A percentile compares a stretch with the other conserved stretches of the same genome.
Conservation (phyloP, 1,284 basidiomycete species). For the Leccinum variabile region DNA sequence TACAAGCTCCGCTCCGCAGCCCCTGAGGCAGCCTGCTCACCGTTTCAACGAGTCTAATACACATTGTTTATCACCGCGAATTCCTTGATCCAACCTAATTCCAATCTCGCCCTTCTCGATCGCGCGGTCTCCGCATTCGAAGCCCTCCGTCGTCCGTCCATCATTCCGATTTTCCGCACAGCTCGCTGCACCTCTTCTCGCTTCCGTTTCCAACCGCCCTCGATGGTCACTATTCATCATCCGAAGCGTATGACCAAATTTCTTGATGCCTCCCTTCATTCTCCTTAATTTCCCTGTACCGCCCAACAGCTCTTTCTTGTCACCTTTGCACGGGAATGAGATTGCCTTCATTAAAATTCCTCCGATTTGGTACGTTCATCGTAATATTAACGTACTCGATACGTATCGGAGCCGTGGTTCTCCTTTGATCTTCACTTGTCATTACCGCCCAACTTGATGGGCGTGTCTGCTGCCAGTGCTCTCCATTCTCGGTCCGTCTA, state of each 20-base stretch:
- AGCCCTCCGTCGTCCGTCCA: slow-evolving; percentile 12
- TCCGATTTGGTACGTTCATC: slow-evolving; percentile 22
- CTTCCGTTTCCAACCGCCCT: background rate
- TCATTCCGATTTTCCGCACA: slow-evolving; percentile 27
- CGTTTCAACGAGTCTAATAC: slow-evolving; percentile 11
- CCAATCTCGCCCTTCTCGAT: slow-evolving; percentile 26
- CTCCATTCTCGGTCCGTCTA: slow-evolving; percentile 10
- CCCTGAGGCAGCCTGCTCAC: slow-evolving; percentile 13
- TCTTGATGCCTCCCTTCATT: slow-evolving; percentile 4
- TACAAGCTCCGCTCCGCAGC: slow-evolving; percentile 22
- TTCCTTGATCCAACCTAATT: slow-evolving; percentile 24
- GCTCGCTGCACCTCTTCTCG: slow-evolving; percentile 9
- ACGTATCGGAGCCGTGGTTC: slow-evolving; percentile 29
- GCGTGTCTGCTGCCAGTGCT: background rate
- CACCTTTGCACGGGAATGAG: slow-evolving; percentile 23
- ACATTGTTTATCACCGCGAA: slow-evolving; percentile 22
- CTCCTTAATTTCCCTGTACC: slow-evolving; percentile 17
- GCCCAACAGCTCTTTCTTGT: slow-evolving; percentile 1
- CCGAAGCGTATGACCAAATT: slow-evolving; percentile 22
- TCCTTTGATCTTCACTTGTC: slow-evolving; percentile 29
- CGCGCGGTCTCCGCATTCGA: slow-evolving; percentile 27
- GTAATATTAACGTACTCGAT: slow-evolving; percentile 32
- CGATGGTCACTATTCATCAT: slow-evolving; percentile 15
- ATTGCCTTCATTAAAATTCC: slow-evolving; percentile 24
- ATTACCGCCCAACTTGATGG: slow-evolving; percentile 21